Evolutionary conservation across 352 stramenopile genomes (phyloP), one percentile per base, ranked within the genome.

Genomic region (Phytopythium vexans): DNA sequence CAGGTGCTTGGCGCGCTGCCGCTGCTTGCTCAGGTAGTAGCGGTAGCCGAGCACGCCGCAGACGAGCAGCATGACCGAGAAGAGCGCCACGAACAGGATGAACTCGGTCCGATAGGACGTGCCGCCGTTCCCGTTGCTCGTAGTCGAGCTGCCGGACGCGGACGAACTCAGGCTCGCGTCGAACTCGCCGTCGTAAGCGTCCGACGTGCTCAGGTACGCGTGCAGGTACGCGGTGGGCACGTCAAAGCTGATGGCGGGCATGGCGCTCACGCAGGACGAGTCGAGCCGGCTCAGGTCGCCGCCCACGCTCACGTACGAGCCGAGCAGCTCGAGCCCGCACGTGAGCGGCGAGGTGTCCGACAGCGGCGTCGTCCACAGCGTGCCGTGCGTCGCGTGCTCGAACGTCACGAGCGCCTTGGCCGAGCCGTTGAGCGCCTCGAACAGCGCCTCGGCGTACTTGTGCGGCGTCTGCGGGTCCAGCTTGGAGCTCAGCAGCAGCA

Each of bases 331-430:
- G 57, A 85, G 71, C 2, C 73, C 77, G 21, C 74, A 88, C 1
- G 64, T 76, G n/a, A 62, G 49, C 16, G 44, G 60, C 27, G 42
- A 41, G 11, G 56, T 41, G 1, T 67, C 54, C 12, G 56, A 10
- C 3, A 82, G 52, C 15, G 58, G 52, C 8, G 63, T 79, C 33
- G 53, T 74, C 44, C 59, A 62, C 2, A 85, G 8, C 21, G 71
- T 65, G 3, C 58, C 72, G 41, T 85, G 68, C 0, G 64, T 60
- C 4, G 68, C 63, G 33, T 70, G 62, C 12, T 77, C 52, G 45
- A 87, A 87, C 10, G 68, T 66, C n/a, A 87, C 62, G 4, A 84
- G 50, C 27, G 68, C 48, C 47, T 84, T 84, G 8, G 57, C 59
- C 31, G 61, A 43, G 7, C 65, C 69, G 8, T 74, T 42, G 8